Base-by-base conservation (phyloP, 208 protist species). In the Leishmania mexicana region DNA sequence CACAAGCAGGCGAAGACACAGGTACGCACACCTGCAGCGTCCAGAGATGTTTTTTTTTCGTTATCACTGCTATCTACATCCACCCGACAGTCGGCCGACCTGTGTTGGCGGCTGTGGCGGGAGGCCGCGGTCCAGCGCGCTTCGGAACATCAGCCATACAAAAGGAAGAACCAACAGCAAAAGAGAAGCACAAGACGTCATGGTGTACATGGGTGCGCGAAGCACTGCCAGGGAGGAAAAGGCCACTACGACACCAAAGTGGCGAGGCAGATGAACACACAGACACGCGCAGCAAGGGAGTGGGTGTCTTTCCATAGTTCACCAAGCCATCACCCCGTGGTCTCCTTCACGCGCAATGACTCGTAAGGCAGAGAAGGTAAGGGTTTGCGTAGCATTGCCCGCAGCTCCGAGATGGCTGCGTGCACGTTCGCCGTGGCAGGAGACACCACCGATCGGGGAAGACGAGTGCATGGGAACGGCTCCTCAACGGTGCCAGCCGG, bases 341-440 rank as follows among this genome's bases (percentile, higher is more conserved):
- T n/a, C 11, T 81, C 81, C 53, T 67, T 54, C 35, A 40, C 67
- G 31, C 76, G 62, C 35, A 74, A 45, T 31, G 57, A 17, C 3
- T 87, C 82, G 78, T 94, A 94, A n/a, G 95, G 93, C 38, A 97
- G 75, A 3, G 90, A 85, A 6, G 93, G 92, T 11, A 97, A 86
- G 31, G 95, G 95, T 45, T 90, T 88, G 38, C 93, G 93, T 68
- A 98, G 85, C 84, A 98, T 88, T 11, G 78, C 84, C 35, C 90
- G 88, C 42, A 98, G 87, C 81, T 98, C 93, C 47, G 85, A 90
- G 80, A 98, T 91, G 53, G 94, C 92, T 21, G 89, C 83, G 78
- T 95, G 95, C 47, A 95, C 93, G 84, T 95, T 97, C 21, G 87
- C 87, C 71, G 67, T 89, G 0, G 86, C 81, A 15, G 91, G 89